phyloP scores from a whole-genome alignment of 805 yeast species.

The Saccharomycopsis malanga region DNA sequence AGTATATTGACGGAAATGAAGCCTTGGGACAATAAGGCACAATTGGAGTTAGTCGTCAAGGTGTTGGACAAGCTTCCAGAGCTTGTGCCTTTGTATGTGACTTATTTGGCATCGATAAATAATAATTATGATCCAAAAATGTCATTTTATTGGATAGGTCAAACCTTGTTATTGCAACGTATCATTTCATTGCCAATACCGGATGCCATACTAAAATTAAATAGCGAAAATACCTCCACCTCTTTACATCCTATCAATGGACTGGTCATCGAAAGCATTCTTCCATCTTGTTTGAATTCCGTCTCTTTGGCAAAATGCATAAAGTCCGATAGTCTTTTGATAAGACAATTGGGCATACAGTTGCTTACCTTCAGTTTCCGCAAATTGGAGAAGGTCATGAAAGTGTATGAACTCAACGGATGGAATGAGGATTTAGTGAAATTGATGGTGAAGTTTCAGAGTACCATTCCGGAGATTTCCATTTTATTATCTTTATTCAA shows the following conservation, averaged over 20 bases:
- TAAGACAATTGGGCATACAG: slow-evolving; percentile 60
- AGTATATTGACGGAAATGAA: slow-evolving; percentile 57
- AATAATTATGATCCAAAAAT: slow-evolving; percentile 65
- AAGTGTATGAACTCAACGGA: slow-evolving; percentile 32
- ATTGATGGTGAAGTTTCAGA: slow-evolving; percentile 30
- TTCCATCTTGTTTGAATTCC: slow-evolving; percentile 60
- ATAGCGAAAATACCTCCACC: not conserved
- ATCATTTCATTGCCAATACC: slow-evolving; percentile 57
- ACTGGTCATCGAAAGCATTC: slow-evolving; percentile 45
- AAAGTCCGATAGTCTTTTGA: slow-evolving; percentile 40
- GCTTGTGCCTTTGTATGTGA: slow-evolving; percentile 62
- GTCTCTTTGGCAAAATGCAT: slow-evolving; percentile 53
- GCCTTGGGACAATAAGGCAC: slow-evolving; percentile 73
- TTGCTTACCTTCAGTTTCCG: slow-evolving; percentile 45
- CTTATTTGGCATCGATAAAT: slow-evolving; percentile 54
- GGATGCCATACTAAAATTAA: slow-evolving; percentile 4
- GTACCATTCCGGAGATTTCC: slow-evolving; percentile 29
- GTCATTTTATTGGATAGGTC: slow-evolving; percentile 79
- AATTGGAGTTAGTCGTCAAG: slow-evolving; percentile 45
- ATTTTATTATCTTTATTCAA: slow-evolving; percentile 17
- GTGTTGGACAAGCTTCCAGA: slow-evolving; percentile 57
- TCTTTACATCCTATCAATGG: slow-evolving; percentile 28
- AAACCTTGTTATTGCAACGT: slow-evolving; percentile 52
- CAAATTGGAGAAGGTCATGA: slow-evolving; percentile 41
- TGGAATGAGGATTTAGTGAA: slow-evolving; percentile 35